phyloP scores from a whole-genome alignment of 257 asterid genomes.

The Nicotiana otophora region DNA sequence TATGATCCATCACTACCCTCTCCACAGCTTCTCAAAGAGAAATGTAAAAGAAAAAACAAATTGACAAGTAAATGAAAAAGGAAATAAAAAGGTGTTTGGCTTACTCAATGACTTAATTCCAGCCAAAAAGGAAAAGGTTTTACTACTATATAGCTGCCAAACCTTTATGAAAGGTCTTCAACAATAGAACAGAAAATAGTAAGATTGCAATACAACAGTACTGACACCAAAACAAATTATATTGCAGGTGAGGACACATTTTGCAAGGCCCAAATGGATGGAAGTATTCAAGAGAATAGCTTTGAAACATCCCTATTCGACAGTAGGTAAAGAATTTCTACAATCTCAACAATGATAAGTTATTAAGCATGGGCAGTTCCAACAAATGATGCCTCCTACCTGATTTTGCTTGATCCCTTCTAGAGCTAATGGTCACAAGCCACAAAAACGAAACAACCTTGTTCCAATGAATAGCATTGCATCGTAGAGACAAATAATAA shows the following conservation, averaged over 20 bases:
- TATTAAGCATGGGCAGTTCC: not conserved
- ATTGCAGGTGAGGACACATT: conserved; percentile 63
- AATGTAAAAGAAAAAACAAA: not conserved
- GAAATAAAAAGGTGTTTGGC: not conserved
- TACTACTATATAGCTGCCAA: not conserved
- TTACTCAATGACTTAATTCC: not conserved
- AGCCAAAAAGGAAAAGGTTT: not conserved
- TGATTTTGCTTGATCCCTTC: not conserved
- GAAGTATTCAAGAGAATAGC: conserved; percentile 78
- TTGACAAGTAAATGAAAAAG: not conserved
- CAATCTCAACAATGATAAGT: not conserved
- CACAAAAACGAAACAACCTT: not conserved
- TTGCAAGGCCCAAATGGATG: conserved; percentile 51
- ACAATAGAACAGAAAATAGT: not conserved
- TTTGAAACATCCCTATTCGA: conserved; percentile 64
- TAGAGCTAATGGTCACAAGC: not conserved
- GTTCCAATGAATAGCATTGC: not conserved
- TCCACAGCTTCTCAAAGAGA: not conserved
- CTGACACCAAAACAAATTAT: not conserved
- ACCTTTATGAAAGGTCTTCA: not conserved
- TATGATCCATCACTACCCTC: conserved; percentile 24
- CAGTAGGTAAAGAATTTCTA: conserved; percentile 50
- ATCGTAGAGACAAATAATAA: not conserved
- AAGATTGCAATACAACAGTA: not conserved
- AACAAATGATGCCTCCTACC: not conserved